Percentiles rank a stretch among this genome's conserved stretches.
These are phyloP conservation scores for Bacidia rubella DNA, from an alignment of 495 filamentous ascomycete species.

Conservation along the genomic window DNA sequence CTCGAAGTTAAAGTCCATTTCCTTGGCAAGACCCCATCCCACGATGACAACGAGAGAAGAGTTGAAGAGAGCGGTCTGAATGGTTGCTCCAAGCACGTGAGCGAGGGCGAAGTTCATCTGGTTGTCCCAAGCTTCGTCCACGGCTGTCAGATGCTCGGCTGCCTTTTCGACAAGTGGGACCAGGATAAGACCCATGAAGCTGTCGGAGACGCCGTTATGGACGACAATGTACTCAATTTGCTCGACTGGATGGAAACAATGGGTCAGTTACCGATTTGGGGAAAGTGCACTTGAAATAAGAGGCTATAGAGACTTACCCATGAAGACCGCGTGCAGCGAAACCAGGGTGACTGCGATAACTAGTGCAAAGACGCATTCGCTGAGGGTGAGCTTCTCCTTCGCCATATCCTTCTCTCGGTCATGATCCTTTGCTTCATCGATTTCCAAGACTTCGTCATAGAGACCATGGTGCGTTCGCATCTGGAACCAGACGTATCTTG, in stretches of 20 bases:
- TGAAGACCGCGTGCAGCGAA: constrained; percentile 62
- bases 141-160: constrained; percentile 75
- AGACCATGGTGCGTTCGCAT: constrained; percentile 69
- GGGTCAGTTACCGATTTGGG: neutral
- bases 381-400: constrained; percentile 63
- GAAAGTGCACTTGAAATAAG: neutral
- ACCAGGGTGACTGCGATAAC: constrained; percentile 57
- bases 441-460: constrained; percentile 55
- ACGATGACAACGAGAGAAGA: constrained; percentile 72
- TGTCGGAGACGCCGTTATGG: constrained; percentile 52
- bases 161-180: constrained; percentile 83
- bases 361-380: constrained; percentile 59
- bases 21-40: constrained; percentile 60
- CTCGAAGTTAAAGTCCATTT: constrained; percentile 76
- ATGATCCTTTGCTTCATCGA: constrained; percentile 56
- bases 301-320: constrained; percentile 22
- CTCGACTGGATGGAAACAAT: constrained; percentile 34
- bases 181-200: constrained; percentile 60
- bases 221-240: constrained; percentile 64
- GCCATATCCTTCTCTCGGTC: constrained; percentile 51
- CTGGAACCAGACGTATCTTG: constrained; percentile 68
- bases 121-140: constrained; percentile 85
- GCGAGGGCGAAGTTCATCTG: constrained; percentile 84
- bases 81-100: constrained; percentile 74
- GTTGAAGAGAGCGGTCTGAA: constrained; percentile 86